Base-by-base conservation (phyloP, 345 rosid genomes). In the Lagerstroemia speciosa region DNA sequence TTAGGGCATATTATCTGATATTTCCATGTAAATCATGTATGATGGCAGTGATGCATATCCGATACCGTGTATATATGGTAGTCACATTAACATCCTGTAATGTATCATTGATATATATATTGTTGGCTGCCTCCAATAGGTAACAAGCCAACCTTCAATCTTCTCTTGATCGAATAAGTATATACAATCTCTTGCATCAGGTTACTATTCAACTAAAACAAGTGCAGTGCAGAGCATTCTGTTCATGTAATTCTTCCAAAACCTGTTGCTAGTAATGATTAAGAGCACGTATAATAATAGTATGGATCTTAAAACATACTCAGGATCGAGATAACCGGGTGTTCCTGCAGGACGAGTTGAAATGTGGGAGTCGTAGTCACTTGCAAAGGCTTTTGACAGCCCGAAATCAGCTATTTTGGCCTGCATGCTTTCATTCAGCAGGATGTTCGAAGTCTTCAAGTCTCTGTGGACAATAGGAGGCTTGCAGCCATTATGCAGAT, bases 341-440 rank as follows among this genome's bases (percentile, higher is more conserved):
- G 85, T 83, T 58, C 88, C 84, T 32, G 74, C 74, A 50, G 78
- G 81, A 72, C 70, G 71, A 8, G 77, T 79, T 8, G 83, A 72
- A 61, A 76, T 78, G 68, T 78, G 70, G 37, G 78, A 64, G 22
- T 74, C 83, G 24, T 71, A 68, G 67, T 80, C 81, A 20, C 43
- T 71, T 65, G 71, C 76, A 68, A 79, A 80, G 58, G 74, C 75
- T 58, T 75, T 79, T 16, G 84, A 84, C 40, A 81, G 68, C 26
- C 88, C 88, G 6, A 81, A 84, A 77, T 84, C 88, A 26, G 83
- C 82, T 29, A 84, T 75, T 50, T 80, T 80, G 41, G 88, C 88
- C 40, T 76, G 78, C 79, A 82, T 72, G 64, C 78, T 72, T 32
- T 84, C 81, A 65, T 78, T 76, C 43, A 84, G 69, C 61, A 82